phyloP scores from a whole-genome alignment of 108 stramenopile genomes.

The Epipyxis sp. region DNA sequence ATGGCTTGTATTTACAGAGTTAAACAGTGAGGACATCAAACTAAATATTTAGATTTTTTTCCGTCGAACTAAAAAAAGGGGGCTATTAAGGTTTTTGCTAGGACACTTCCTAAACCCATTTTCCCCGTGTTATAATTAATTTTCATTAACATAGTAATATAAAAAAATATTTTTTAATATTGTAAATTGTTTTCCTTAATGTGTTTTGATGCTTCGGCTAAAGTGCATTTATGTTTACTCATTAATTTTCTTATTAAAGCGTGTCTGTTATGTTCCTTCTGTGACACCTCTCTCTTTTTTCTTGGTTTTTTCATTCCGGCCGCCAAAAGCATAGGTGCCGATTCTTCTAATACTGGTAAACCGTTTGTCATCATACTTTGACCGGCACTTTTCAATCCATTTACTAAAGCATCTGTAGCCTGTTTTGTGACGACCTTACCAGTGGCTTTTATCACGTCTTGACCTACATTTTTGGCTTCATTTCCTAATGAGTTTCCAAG shows the following conservation, averaged over 20 bases:
- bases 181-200: too few species aligned
- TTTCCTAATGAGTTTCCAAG: neutral
- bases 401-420: neutral
- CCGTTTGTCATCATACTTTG: neutral
- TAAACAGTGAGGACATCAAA: too few species aligned
- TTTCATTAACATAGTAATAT: neutral
- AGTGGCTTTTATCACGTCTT: neutral
- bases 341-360: neutral
- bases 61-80: too few species aligned
- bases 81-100: too few species aligned
- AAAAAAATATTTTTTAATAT: conserved; percentile 2
- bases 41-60: too few species aligned
- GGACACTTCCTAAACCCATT: too few species aligned
- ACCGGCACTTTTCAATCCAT: neutral
- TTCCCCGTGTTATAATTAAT: too few species aligned
- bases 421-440: too few species aligned
- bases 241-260: conserved; percentile 6
- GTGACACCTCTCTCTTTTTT: neutral
- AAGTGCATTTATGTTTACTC: neutral
- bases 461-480: neutral
- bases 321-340: neutral
- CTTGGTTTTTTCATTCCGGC: neutral
- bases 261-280: neutral
- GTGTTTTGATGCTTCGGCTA: neutral
- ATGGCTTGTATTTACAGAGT: too few species aligned